Base-by-base conservation (phyloP, 2,329 filamentous ascomycete genomes). In the Scedosporium boydii region DNA sequence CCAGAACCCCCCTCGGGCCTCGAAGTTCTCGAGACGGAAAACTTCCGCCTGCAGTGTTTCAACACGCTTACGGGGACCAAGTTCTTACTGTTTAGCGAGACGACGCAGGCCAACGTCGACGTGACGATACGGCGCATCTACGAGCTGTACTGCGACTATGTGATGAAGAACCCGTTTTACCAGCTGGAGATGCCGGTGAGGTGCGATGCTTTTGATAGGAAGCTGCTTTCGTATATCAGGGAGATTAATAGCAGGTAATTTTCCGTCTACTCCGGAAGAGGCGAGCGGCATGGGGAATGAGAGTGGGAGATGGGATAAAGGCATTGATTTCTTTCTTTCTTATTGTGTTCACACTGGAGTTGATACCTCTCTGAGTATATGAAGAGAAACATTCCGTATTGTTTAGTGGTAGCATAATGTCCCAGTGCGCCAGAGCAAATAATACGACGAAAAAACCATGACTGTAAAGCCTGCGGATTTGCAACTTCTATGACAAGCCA, bases 161-260 rank as follows among this genome's bases (percentile, higher is more conserved):
- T 99, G 68, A 98, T 97, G 91, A 99, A 98, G 82, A 99, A 99
- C 74, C 95, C 95, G 1, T 99, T 99, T 72, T 98, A 98, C 77
- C 93, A 95, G 71, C 81, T 96, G 63, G 95, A 99, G 78, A 99
- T 98, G 93, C 95, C 95, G 6, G 86, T 99, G 61, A 83, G 95
- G 65, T 96, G 95, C 76, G 95, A 98, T 72, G 89, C 91, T 69
- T 99, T 97, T 78, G 95, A 99, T 74, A 82, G 93, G 69, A 91
- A 91, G 74, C 74, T 97, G 66, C 83, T 84, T 67, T 90, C 87
- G 44, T 96, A 93, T 76, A 85, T 96, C 69, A 86, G 91, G 71
- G 84, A 86, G 71, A 82, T 87, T 68, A 88, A 88, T 70, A 86
- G 80, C 70, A 83, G 81, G 72, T 78, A 74, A 23, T 38, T 14